phyloP scores from a whole-genome alignment of 1,284 basidiomycete species.

The Naganishia liquefaciens region DNA sequence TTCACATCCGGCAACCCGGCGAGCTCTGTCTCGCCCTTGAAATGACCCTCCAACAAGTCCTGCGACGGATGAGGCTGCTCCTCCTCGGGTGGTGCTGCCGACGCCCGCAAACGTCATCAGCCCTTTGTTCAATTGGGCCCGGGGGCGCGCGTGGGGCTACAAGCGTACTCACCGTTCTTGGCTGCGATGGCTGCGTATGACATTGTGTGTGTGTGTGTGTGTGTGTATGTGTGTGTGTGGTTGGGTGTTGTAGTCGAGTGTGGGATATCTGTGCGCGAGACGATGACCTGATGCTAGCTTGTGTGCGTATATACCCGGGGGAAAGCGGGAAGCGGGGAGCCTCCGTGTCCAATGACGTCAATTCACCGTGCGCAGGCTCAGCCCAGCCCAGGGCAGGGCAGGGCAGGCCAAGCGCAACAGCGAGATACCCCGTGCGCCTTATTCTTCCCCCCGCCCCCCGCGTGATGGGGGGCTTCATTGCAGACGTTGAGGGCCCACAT shows the following conservation, averaged over 20 bases:
- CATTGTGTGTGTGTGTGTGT: slow-evolving; percentile 38
- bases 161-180: slow-evolving; percentile 46
- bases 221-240: slow-evolving; percentile 17
- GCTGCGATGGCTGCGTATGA: slow-evolving; percentile 48
- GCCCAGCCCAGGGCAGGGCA: too few relatives aligned
- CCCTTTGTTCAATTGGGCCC: background rate
- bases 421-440: too few relatives aligned
- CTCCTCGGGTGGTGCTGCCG: slow-evolving; percentile 46
- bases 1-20: slow-evolving; percentile 36
- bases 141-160: background rate
- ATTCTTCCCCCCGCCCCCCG: too few relatives aligned
- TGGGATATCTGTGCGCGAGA: too few relatives aligned
- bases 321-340: background rate
- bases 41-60: slow-evolving; percentile 47
- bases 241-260: too few relatives aligned
- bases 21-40: slow-evolving; percentile 41
- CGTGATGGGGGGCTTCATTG: too few relatives aligned
- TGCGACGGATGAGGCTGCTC: slow-evolving; percentile 51
- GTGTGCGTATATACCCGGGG: background rate
- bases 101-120: background rate
- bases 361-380: too few relatives aligned
- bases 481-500: too few relatives aligned
- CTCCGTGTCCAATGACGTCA: too few relatives aligned
- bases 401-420: too few relatives aligned
- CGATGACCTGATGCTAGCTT: too few relatives aligned